These are phyloP conservation scores for Cutaneotrichosporon dermatis DNA, from an alignment of 1,284 basidiomycete genomes.

Conservation along the genomic window DNA sequence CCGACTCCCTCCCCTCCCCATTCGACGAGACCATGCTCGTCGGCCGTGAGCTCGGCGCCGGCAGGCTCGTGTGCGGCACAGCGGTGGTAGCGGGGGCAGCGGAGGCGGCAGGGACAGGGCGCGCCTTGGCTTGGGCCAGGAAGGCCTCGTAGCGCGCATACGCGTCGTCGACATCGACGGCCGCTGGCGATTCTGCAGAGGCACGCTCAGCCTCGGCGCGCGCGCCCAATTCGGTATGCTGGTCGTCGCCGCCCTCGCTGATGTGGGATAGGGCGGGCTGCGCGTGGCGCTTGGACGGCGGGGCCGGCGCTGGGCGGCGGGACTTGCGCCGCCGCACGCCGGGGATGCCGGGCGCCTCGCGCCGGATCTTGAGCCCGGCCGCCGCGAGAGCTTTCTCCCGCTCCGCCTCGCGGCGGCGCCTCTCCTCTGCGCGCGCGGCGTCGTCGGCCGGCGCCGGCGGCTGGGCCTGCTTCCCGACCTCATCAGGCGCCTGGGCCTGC, in stretches of 20 bases:
- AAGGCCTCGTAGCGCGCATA: conserved; percentile 84
- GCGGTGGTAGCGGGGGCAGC: neutral
- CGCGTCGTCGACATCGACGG: conserved; percentile 67
- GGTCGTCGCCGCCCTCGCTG: too few species aligned
- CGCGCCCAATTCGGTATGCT: too few species aligned
- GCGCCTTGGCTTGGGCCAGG: conserved; percentile 50
- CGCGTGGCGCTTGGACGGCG: neutral
- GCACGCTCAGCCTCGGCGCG: too few species aligned
- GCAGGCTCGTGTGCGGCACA: neutral
- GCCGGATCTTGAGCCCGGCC: conserved; percentile 69
- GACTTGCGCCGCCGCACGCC: conserved; percentile 42
- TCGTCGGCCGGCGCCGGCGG: conserved; percentile 32
- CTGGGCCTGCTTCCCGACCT: conserved; percentile 13
- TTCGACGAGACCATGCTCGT: neutral
- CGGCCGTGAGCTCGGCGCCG: neutral
- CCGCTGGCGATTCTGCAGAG: neutral
- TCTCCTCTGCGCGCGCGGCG: conserved; percentile 46
- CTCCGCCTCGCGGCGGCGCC: conserved; percentile 62
- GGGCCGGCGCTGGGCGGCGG: conserved; percentile 9
- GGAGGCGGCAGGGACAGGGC: neutral
- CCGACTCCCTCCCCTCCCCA: neutral
- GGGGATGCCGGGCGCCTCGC: conserved; percentile 36
- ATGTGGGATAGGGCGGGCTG: too few species aligned
- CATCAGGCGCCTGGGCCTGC: too few species aligned
- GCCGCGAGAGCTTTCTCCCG: conserved; percentile 76